Base-by-base conservation (phyloP, 1,284 basidiomycete genomes). In the Neolentinus lepideus region DNA sequence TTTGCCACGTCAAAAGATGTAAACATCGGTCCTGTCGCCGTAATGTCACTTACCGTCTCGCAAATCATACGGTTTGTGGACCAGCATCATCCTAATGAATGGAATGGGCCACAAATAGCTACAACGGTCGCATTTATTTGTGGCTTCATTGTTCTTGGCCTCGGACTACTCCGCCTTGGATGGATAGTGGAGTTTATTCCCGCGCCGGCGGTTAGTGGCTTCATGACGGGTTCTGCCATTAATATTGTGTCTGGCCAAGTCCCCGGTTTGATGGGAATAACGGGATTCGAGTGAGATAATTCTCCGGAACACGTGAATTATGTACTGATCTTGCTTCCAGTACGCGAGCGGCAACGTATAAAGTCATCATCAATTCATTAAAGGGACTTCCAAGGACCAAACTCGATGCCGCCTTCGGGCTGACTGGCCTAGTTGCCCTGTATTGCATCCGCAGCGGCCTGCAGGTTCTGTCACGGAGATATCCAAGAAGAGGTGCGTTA, bases 111-210 rank as follows among this genome's bases (percentile, higher is more conserved):
- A 4, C 76, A 85, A 57, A 98, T 99, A 60, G 96, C 92, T 1
- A 92, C 87, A 3, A 84, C 85, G 0, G 70, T 98, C 21, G 90
- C 96, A 0, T 88, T 98, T 67, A 79, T 98, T 48, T 90, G 85
- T 68, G 96, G 96, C 38, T 92, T 94, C 69, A 92, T 97, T 68
- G 89, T 93, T n/a, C 82, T 98, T 38, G 91, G 81, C 36, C 87
- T 99, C 47, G 96, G 97, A 56, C 72, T 98, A n/a, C 75, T 99
- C 2, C 82, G 96, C 26, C 66, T 98, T 4, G 96, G 96, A 0
- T 97, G 95, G 92, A 75, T 99, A 50, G 88, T 98, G 58, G 96
- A 98, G 69, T 96, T 98, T 68, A 98, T 97, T 60, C 88, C 92
- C 19, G 78, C 83, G 2, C 93, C 94, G 0, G 94, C 94, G 6